phyloP scores from a whole-genome alignment of 768 basidiomycete genomes.

The Sistotremastrum niveocremeum region DNA sequence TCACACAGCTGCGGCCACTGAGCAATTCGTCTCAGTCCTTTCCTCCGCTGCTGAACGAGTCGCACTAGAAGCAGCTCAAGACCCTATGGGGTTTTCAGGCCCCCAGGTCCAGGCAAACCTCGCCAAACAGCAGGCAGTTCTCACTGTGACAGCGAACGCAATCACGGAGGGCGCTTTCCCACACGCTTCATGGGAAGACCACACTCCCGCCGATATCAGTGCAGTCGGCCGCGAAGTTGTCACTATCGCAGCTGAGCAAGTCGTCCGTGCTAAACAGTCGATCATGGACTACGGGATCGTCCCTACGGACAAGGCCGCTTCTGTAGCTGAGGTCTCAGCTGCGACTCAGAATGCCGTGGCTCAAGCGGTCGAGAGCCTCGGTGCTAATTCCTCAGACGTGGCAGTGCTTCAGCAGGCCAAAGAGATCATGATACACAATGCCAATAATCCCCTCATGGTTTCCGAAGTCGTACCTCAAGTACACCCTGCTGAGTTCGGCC shows the following conservation, averaged over 20 bases:
- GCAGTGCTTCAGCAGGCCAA: slow-evolving; percentile 30
- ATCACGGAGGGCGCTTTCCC: slow-evolving; percentile 54
- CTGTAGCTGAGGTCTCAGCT: slow-evolving; percentile 40
- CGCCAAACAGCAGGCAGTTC: slow-evolving; percentile 70
- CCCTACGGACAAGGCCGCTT: slow-evolving; percentile 17
- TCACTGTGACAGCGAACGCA: slow-evolving; percentile 58
- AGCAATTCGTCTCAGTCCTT: slow-evolving; percentile 64
- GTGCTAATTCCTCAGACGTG: slow-evolving; percentile 60
- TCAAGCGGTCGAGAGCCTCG: slow-evolving; percentile 65
- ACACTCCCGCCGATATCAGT: slow-evolving; percentile 42
- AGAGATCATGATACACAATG: no score
- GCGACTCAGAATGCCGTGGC: slow-evolving; percentile 70
- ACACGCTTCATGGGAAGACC: slow-evolving; percentile 25
- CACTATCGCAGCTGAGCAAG: slow-evolving; percentile 55
- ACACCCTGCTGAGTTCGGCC: no score
- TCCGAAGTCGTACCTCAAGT: no score
- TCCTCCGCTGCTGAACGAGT: slow-evolving; percentile 68
- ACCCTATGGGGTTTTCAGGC: slow-evolving; percentile 27
- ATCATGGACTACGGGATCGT: slow-evolving; percentile 21
- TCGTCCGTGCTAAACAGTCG: slow-evolving; percentile 15
- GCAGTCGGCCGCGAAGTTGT: slow-evolving; percentile 75
- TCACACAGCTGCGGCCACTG: slow-evolving; percentile 29
- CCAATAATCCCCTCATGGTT: no score
- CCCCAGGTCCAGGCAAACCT: slow-evolving; percentile 45
- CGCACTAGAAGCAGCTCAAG: slow-evolving; percentile 46